These are phyloP conservation scores for Ophiostoma angusticollis DNA, from an alignment of 2,329 filamentous ascomycete species.

Conservation along the genomic window DNA sequence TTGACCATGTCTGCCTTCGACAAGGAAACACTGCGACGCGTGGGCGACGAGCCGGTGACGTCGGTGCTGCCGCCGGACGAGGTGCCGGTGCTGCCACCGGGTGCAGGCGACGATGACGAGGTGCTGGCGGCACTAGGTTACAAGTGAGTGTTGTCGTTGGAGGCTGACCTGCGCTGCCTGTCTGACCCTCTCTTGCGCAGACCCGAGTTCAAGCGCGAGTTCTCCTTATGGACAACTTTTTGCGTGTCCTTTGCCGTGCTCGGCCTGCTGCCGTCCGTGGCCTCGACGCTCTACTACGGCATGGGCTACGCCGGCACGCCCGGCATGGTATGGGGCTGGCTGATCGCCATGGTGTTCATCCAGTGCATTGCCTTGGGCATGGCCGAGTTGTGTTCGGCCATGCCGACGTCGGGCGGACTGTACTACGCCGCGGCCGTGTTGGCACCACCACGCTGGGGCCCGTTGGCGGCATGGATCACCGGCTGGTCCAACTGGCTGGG, in stretches of 20 bases:
- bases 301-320: conserved; percentile 38
- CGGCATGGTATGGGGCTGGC: conserved; percentile 66
- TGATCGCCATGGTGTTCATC: conserved; percentile 60
- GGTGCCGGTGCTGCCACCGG: conserved; percentile 10
- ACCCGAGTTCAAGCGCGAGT: conserved; percentile 47
- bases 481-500: conserved; percentile 59
- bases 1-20: conserved; percentile 5
- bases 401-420: conserved; percentile 60
- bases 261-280: conserved; percentile 58
- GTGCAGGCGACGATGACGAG: conserved; percentile 37
- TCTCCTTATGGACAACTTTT: conserved; percentile 61
- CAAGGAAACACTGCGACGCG: conserved; percentile 5
- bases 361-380: conserved; percentile 56
- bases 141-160: conserved; percentile 15
- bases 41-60: conserved; percentile 13
- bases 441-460: conserved; percentile 51
- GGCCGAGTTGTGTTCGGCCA: conserved; percentile 60
- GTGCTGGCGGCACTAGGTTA: conserved; percentile 48
- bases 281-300: conserved; percentile 58
- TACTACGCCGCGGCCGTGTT: conserved; percentile 65
- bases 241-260: conserved; percentile 63
- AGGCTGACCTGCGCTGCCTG: too few species aligned
- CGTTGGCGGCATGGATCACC: conserved; percentile 55
- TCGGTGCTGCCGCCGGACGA: conserved; percentile 11
- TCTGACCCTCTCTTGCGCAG: conserved; percentile 10